phyloP scores from a whole-genome alignment of 208 protist genomes.

The Vickermania spadyakhi region DNA sequence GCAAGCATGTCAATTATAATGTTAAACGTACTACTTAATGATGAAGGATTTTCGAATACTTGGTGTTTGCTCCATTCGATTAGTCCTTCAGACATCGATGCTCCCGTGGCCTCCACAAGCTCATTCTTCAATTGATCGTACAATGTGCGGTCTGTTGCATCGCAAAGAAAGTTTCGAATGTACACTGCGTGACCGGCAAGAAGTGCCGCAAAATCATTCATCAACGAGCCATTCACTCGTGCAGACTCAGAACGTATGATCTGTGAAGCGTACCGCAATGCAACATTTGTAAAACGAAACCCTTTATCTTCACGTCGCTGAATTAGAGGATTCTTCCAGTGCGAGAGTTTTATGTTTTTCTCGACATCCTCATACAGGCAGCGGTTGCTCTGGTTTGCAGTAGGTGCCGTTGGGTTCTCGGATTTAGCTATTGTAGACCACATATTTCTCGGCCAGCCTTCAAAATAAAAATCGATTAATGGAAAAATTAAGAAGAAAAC shows the following conservation, averaged over 20 bases:
- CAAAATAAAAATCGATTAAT: no score
- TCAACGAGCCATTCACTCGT: constrained; percentile 55
- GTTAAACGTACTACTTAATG: constrained; percentile 79
- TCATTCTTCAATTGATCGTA: constrained; percentile 68
- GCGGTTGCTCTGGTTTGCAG: no score
- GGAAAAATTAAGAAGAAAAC: no score
- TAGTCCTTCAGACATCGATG: constrained; percentile 47
- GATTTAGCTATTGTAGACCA: no score
- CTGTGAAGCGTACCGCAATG: constrained; percentile 38
- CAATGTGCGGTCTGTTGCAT: constrained; percentile 34
- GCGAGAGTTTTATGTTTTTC: no score
- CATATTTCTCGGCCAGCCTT: no score
- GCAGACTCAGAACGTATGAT: constrained; percentile 64
- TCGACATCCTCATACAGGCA: no score
- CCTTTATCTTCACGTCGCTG: constrained; percentile 23
- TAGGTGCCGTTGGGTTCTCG: no score
- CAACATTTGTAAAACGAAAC: constrained; percentile 53
- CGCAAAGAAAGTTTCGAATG: constrained; percentile 75
- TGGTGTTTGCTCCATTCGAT: constrained; percentile 91
- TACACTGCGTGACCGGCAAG: constrained; percentile 79
- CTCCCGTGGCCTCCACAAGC: constrained; percentile 52
- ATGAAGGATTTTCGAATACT: constrained; percentile 84
- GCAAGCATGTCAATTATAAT: constrained; percentile 75
- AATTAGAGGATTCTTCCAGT: constrained; percentile 36
- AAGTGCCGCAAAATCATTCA: constrained; percentile 58